phyloP scores from a whole-genome alignment of 805 yeast species.

The Isabelozyma pseudorhagii region DNA sequence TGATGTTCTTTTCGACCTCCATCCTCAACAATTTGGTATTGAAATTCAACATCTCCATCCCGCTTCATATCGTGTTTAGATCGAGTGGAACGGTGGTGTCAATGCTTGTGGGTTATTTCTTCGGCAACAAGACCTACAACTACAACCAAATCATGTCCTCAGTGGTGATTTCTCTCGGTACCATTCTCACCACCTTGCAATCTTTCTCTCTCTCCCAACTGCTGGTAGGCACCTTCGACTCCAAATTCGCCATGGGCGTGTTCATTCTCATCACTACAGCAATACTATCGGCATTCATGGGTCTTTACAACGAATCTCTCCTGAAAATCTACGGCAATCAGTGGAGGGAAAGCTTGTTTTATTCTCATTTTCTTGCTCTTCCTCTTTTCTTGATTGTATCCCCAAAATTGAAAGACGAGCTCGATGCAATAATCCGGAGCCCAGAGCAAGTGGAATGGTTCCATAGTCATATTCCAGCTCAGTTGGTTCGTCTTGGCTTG shows the following conservation, averaged over 20 bases:
- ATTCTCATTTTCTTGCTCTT: conserved; percentile 52
- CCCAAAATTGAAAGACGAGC: conserved; percentile 14
- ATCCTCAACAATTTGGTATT: conserved; percentile 58
- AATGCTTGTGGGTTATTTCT: conserved; percentile 53
- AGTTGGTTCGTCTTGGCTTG: conserved; percentile 8
- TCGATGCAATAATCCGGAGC: conserved; percentile 6
- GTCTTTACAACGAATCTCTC: conserved; percentile 54
- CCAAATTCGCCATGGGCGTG: conserved; percentile 31
- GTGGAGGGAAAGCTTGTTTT: conserved; percentile 68
- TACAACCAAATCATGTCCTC: conserved; percentile 49
- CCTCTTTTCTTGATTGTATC: conserved; percentile 47
- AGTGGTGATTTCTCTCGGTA: conserved; percentile 51
- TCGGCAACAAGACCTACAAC: conserved; percentile 43
- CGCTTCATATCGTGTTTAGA: conserved; percentile 63
- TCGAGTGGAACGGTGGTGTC: conserved; percentile 64
- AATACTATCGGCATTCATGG: conserved; percentile 52
- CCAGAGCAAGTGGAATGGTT: neutral
- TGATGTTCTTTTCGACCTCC: conserved; percentile 49
- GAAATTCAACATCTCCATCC: conserved; percentile 56
- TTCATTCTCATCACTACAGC: conserved; percentile 45
- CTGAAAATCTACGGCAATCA: conserved; percentile 49
- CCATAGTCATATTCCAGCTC: conserved; percentile 7
- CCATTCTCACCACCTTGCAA: conserved; percentile 37
- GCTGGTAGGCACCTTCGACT: neutral
- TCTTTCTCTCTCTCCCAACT: neutral